These are phyloP conservation scores for Diaporthe sp. DNA, from an alignment of 2,329 filamentous ascomycete species.

Conservation along the genomic window DNA sequence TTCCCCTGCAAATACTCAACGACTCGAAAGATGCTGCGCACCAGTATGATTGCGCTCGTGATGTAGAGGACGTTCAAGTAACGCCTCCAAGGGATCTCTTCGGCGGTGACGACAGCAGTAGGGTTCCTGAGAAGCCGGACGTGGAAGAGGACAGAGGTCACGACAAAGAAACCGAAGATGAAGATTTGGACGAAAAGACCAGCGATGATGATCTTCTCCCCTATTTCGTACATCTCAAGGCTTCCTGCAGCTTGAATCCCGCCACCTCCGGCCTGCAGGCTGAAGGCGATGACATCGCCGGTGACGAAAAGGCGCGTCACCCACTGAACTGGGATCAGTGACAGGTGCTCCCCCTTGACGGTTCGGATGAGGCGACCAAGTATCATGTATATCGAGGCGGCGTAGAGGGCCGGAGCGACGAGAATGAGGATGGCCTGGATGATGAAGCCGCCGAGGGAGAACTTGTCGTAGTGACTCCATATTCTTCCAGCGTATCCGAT, in stretches of 20 bases:
- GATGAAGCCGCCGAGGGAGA: background rate
- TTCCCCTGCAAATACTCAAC: conserved; percentile 58
- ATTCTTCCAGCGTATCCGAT: conserved; percentile 29
- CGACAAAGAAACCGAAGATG: conserved; percentile 63
- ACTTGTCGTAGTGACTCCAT: conserved; percentile 10
- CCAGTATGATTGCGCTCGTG: conserved; percentile 47
- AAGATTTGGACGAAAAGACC: conserved; percentile 64
- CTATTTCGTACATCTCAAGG: conserved; percentile 35
- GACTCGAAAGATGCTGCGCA: conserved; percentile 51
- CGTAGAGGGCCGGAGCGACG: conserved; percentile 29
- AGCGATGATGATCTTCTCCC: conserved; percentile 42
- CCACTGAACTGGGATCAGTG: conserved; percentile 2
- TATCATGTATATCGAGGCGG: conserved; percentile 36
- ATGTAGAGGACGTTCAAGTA: conserved; percentile 31
- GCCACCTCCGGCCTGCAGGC: conserved; percentile 14
- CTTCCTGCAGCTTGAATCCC: background rate
- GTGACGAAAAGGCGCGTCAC: conserved; percentile 31
- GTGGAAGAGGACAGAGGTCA: conserved; percentile 58
- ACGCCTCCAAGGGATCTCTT: conserved; percentile 44
- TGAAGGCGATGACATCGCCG: conserved; percentile 31
- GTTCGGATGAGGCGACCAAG: conserved; percentile 22
- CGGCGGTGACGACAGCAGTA: conserved; percentile 9
- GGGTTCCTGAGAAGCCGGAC: conserved; percentile 47
- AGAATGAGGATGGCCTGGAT: conserved; percentile 29
- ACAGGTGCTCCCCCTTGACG: conserved; percentile 13